phyloP scores from a whole-genome alignment of 2,329 filamentous ascomycete genomes.

The Pezicula radicicola region DNA sequence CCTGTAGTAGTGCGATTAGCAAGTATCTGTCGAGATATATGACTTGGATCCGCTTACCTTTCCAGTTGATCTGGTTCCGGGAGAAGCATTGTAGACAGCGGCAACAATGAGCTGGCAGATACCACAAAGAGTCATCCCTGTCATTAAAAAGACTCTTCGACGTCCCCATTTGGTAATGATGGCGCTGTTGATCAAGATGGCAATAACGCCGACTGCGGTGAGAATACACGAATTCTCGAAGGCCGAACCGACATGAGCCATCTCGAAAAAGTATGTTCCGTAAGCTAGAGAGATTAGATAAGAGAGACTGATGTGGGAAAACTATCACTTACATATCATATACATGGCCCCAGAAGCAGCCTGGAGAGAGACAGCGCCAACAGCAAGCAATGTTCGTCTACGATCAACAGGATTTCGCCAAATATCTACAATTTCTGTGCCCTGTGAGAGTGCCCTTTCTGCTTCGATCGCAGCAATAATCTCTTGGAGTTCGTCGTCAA shows the following conservation, averaged over 20 bases:
- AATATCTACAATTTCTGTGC: conserved; percentile 39
- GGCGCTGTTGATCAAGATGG: conserved; percentile 49
- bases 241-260: conserved; percentile 51
- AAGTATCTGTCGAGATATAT: not conserved
- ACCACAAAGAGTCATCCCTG: conserved; percentile 48
- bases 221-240: conserved; percentile 57
- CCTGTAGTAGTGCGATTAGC: conserved; percentile 16
- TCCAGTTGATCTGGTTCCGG: conserved; percentile 33
- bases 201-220: conserved; percentile 49
- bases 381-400: conserved; percentile 44
- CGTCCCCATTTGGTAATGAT: conserved; percentile 51
- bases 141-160: conserved; percentile 49
- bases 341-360: conserved; percentile 54
- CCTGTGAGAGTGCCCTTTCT: conserved; percentile 23
- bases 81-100: conserved; percentile 44
- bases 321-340: conserved; percentile 42
- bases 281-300: conserved; percentile 36
- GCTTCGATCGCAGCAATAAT: conserved; percentile 27
- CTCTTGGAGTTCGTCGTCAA: conserved; percentile 26
- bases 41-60: conserved; percentile 18
- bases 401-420: conserved; percentile 49
- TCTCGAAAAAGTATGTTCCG: conserved; percentile 58
- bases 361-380: conserved; percentile 46
- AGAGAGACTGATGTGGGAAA: conserved; percentile 2
- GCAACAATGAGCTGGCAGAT: conserved; percentile 52